Evolutionary conservation across 345 rosid species (phyloP), one percentile per base, ranked within the genome.

Genomic region (Boechera retrofracta): DNA sequence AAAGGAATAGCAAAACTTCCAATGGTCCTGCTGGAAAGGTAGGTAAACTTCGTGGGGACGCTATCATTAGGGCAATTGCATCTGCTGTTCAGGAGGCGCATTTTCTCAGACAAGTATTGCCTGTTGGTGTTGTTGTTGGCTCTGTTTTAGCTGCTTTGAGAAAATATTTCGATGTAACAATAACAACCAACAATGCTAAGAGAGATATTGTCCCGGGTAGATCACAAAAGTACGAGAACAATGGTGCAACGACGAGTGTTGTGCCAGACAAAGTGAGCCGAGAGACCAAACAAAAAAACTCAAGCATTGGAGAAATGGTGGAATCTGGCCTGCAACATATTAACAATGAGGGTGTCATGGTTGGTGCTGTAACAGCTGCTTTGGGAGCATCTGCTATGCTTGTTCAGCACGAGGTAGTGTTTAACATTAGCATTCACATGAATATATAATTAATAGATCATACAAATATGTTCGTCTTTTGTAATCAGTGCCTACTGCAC

Each of bases 141-240:
- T 89, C 96, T 73, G 82, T 91, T 85, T 87, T 94, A 84, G 98
- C 98, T 82, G 92, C 92, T 71, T 70, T 94, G 80, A 85, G 94
- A 80, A 85, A 89, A 81, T 77, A 77, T 82, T 92, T 94, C 10
- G 41, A 84, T 81, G 86, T 90, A 44, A 79, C 83, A 68, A 81
- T 85, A 33, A 70, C 62, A 41, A 74, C 82, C 56, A 82, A 83
- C 52, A 71, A 42, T 49, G 71, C 55, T 67, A 63, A 76, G 42
- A 82, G 70, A 64, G 85, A 83, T 69, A 57, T 67, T 67, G 47
- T 70, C 44, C 58, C 66, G 63, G 16, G 10, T 63, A 77, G 60
- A 75, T 7, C 62, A 33, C 52, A 59, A 24, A 53, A 71, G 18
- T 31, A 64, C 5, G 44, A 42, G 60, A 71, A 65, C 16, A 75